Conservation (phyloP, 1,139 yeast species). For the Hanseniaspora sp. region DNA sequence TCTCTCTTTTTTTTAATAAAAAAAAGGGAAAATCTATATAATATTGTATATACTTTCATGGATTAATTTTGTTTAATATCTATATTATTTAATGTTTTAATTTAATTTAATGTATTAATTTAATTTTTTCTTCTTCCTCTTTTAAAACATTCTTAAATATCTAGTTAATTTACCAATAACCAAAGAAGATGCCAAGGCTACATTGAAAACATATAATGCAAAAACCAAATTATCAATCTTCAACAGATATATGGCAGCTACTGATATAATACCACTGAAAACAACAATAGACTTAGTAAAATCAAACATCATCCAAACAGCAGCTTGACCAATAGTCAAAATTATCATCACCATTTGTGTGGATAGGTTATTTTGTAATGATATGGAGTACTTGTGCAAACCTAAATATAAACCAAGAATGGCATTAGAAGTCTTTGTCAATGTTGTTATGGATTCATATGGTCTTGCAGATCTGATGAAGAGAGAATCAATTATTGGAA, state of each 20-base stretch:
- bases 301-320: slow-evolving; percentile 71
- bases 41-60: too few species aligned
- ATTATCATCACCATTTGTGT: background rate
- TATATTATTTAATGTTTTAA: too few species aligned
- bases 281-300: slow-evolving; percentile 56
- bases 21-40: too few species aligned
- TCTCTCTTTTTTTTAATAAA: too few species aligned
- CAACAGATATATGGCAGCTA: slow-evolving; percentile 30
- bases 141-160: slow-evolving; percentile 22
- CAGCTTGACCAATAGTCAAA: slow-evolving; percentile 32
- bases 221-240: slow-evolving; percentile 21
- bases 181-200: slow-evolving; percentile 57
- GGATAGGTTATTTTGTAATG: slow-evolving; percentile 15
- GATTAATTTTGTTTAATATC: too few species aligned
- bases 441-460: slow-evolving; percentile 31
- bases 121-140: too few species aligned
- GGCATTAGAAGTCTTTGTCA: slow-evolving; percentile 57
- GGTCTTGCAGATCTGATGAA: slow-evolving; percentile 15
- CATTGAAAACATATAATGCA: slow-evolving; percentile 30
- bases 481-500: slow-evolving; percentile 48
- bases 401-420: slow-evolving; percentile 78
- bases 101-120: too few species aligned
- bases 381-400: slow-evolving; percentile 45
- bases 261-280: slow-evolving; percentile 34
- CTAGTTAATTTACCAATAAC: slow-evolving; percentile 67